Percentiles rank a stretch among this genome's conserved stretches.
Evolutionary conservation across 768 basidiomycete species (phyloP).

Genomic region (Lactarius hengduanensis): DNA sequence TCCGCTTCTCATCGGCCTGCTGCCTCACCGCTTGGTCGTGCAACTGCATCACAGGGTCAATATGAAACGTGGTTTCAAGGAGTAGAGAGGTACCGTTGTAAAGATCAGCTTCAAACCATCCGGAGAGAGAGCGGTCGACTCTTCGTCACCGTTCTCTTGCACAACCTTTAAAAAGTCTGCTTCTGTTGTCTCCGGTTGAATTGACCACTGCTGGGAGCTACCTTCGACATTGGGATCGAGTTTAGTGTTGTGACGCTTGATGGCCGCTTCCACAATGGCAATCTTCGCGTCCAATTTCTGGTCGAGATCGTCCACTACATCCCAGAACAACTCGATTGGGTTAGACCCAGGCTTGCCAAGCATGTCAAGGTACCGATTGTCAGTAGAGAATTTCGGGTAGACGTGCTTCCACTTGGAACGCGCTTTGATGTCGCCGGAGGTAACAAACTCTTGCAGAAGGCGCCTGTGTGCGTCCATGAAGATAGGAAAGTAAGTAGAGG

Average conservation of each 20-base stretch:
- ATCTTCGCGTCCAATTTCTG: slow-evolving; percentile 82
- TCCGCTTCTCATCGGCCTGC: slow-evolving; percentile 83
- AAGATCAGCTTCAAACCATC: slow-evolving; percentile 60
- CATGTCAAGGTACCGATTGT: slow-evolving; percentile 81
- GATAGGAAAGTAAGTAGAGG: not conserved
- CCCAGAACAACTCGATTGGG: slow-evolving; percentile 96
- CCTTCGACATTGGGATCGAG: slow-evolving; percentile 32
- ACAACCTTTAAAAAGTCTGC: slow-evolving; percentile 62
- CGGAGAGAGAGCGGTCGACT: slow-evolving; percentile 46
- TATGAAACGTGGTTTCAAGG: slow-evolving; percentile 4
- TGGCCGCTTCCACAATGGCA: slow-evolving; percentile 58
- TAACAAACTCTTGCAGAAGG: slow-evolving; percentile 68
- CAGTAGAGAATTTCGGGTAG: slow-evolving; percentile 72
- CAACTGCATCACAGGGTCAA: slow-evolving; percentile 46
- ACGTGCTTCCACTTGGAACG: slow-evolving; percentile 91
- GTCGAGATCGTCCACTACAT: slow-evolving; percentile 82
- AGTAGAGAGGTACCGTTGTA: slow-evolving; percentile 50
- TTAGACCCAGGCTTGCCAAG: slow-evolving; percentile 93
- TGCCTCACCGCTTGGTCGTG: slow-evolving; percentile 68
- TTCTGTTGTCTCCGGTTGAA: slow-evolving; percentile 59
- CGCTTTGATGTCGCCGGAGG: slow-evolving; percentile 66
- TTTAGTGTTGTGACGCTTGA: slow-evolving; percentile 49
- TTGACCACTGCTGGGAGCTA: slow-evolving; percentile 39
- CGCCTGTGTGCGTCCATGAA: slow-evolving; percentile 43
- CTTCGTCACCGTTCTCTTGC: slow-evolving; percentile 53